phyloP scores from a whole-genome alignment of 208 protist genomes.

The Trypanosoma platydactyli region DNA sequence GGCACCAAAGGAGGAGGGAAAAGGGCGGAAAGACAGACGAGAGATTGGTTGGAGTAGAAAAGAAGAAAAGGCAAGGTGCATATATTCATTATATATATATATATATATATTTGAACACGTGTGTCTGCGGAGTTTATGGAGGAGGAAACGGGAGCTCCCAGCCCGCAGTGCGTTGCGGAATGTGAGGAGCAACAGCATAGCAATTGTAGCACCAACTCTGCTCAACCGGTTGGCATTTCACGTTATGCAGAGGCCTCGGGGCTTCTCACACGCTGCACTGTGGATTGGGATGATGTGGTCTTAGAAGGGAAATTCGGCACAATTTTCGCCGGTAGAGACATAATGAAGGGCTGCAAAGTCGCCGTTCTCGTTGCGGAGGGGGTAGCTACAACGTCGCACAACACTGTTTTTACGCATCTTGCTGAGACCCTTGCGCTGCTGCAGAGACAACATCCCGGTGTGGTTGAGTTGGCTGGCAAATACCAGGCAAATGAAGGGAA shows the following conservation, averaged over 20 bases:
- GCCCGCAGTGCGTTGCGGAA: too few relatives aligned
- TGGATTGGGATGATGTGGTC: too few relatives aligned
- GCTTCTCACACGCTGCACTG: too few relatives aligned
- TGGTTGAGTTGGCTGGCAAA: background rate
- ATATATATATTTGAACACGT: background rate
- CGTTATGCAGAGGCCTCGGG: too few relatives aligned
- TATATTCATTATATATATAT: background rate
- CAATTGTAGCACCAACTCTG: too few relatives aligned
- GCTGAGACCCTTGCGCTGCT: background rate
- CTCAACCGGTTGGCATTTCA: too few relatives aligned
- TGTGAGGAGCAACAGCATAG: too few relatives aligned
- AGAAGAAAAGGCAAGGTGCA: slow-evolving; percentile 6
- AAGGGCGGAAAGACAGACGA: slow-evolving; percentile 4
- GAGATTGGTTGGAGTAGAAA: background rate
- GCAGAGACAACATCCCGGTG: background rate
- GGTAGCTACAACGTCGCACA: background rate
- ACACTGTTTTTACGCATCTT: background rate
- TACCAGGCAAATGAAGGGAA: background rate
- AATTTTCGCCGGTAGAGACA: too few relatives aligned
- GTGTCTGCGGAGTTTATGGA: too few relatives aligned
- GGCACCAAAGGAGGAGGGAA: background rate
- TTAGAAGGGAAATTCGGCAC: too few relatives aligned
- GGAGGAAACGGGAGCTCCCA: too few relatives aligned
- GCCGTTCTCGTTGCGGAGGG: background rate
- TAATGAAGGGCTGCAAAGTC: too few relatives aligned